Evolutionary conservation across 2,329 filamentous ascomycete species (phyloP).

Genomic region (Paracorniculantispora psalliotae): DNA sequence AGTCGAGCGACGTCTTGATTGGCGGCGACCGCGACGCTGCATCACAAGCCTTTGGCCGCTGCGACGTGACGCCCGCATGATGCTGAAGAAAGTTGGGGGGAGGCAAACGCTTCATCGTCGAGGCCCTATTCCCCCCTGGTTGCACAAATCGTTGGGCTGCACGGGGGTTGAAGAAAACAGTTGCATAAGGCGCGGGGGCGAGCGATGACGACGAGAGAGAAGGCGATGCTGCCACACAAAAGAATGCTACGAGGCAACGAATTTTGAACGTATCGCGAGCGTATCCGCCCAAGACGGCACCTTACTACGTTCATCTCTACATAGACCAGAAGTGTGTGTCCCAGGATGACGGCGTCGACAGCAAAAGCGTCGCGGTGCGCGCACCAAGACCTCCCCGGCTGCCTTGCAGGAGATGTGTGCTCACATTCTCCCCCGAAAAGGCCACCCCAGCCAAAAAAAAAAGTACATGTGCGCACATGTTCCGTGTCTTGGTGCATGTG

Average conservation of each 20-base stretch:
- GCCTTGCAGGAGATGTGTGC: slow-evolving; percentile 11
- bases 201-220: background rate
- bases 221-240: no score
- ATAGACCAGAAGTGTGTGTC: background rate
- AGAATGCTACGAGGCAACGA: no score
- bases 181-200: background rate
- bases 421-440: background rate
- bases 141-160: background rate
- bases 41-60: background rate
- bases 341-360: background rate
- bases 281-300: background rate
- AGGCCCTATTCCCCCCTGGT: background rate
- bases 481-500: background rate
- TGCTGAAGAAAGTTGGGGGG: background rate
- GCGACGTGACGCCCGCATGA: slow-evolving; percentile 4
- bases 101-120: background rate
- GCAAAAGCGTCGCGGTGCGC: background rate
- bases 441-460: background rate
- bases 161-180: background rate
- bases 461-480: background rate
- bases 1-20: background rate
- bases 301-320: background rate
- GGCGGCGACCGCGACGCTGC: background rate
- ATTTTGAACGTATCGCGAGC: background rate
- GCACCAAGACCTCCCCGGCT: background rate